These are phyloP conservation scores for Collybiopsis luxurians DNA, from an alignment of 768 basidiomycete genomes.

Conservation along the genomic window DNA sequence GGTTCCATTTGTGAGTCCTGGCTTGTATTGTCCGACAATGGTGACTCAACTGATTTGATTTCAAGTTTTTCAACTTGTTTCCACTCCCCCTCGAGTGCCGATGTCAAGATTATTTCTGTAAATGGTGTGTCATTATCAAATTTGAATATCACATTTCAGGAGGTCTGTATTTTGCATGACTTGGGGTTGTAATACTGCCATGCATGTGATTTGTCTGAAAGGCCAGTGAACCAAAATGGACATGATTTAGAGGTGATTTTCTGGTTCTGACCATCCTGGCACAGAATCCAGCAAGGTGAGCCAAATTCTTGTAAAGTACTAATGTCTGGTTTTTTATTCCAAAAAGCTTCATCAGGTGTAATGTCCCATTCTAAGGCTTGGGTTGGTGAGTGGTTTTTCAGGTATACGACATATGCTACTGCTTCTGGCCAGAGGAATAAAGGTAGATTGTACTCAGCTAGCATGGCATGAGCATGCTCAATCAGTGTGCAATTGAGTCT, in stretches of 20 bases:
- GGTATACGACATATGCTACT: neutral
- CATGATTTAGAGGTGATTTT: conserved; percentile 14
- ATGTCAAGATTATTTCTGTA: neutral
- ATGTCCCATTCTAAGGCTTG: neutral
- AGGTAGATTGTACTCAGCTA: neutral
- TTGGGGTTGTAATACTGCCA: conserved; percentile 21
- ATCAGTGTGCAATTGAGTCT: neutral
- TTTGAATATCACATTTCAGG: conserved; percentile 23
- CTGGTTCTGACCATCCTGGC: conserved; percentile 16
- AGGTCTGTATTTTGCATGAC: conserved; percentile 17
- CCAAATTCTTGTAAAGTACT: conserved; percentile 23
- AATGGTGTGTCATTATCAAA: neutral
- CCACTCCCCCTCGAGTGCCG: conserved; percentile 12
- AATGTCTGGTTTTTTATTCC: conserved; percentile 17
- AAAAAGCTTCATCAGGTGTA: conserved; percentile 18
- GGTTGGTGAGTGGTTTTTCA: neutral
- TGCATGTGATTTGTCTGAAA: conserved; percentile 20
- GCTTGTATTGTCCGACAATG: neutral
- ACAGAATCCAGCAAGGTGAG: conserved; percentile 11
- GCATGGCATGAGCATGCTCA: neutral
- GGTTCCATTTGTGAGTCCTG: neutral
- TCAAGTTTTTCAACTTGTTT: neutral
- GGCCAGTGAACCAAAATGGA: conserved; percentile 12
- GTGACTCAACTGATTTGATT: neutral
- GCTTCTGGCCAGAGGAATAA: neutral